Evolutionary conservation across 2,329 filamentous ascomycete genomes (phyloP), one percentile per base, ranked within the genome.

Genomic region (Apiospora aurea): DNA sequence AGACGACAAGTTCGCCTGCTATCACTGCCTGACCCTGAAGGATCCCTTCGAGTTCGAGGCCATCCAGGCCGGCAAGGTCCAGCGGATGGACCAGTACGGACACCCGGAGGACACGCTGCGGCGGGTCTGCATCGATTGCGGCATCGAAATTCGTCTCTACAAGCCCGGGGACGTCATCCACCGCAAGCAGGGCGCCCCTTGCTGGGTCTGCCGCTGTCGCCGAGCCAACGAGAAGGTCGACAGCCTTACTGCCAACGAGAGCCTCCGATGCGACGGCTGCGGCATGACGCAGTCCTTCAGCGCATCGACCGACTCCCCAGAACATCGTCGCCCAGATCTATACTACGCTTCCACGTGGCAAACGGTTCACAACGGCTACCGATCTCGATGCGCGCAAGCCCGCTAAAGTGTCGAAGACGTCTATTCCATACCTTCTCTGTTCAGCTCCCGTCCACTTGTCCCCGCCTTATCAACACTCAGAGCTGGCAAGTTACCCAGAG

Each of bases 131-230:
- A 34, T 69, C 44, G 26, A 49, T 8, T 69, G 67, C 16, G 67
- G 67, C 67, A 49, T 69, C 44, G 24, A 18, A 16, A 41, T 46
- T 10, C 44, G 67, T n/a, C 67, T 69, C 3, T 69, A 69, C 67
- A 4, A 6, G 16, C 16, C 67, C 10, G 67, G 67, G 6, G 2
- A 49, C 34, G 57, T 64, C 57, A 4, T 64, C 2, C 11, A 21
- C 10, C 57, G 57, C 57, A 64, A n/a, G 18, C 18, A 64, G 3
- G 7, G 29, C 34, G 2, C 18, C 18, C 4, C 11, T 3, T 64
- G 57, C 57, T 64, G 57, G 57, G 34, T 64, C 57, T 64, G 57
- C 34, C 21, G 41, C 11, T 64, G 57, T 21, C 34, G 18, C 18
- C 3, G 34, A n/a, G 29, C 57, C 18, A 18, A 64, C 11, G 21